These are phyloP conservation scores for Amanita phalloides DNA, from an alignment of 768 basidiomycete species.

Conservation along the genomic window DNA sequence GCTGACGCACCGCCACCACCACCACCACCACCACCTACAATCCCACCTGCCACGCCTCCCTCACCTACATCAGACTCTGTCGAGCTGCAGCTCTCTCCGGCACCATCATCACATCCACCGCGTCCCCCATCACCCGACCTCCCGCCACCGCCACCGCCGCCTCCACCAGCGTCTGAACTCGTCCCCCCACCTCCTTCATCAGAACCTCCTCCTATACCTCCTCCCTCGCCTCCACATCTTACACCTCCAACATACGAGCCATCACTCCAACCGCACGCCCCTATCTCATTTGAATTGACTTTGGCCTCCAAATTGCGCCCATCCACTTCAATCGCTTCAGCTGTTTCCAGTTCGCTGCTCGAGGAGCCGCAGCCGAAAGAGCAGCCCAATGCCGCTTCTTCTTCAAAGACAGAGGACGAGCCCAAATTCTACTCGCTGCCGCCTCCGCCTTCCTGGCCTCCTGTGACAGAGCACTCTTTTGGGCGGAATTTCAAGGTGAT, in stretches of 20 bases:
- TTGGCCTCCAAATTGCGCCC: not conserved
- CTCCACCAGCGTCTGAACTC: conserved; percentile 25
- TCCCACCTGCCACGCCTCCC: conserved; percentile 12
- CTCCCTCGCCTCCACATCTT: conserved; percentile 17
- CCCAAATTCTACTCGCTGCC: conserved; percentile 19
- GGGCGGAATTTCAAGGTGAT: conserved; percentile 45
- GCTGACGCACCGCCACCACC: conserved; percentile 13
- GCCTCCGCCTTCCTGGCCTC: conserved; percentile 45
- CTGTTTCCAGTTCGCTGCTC: conserved; percentile 14
- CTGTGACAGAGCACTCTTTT: conserved; percentile 35
- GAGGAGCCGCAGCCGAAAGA: conserved; percentile 14
- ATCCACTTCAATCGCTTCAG: conserved; percentile 3
- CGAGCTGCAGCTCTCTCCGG: conserved; percentile 19
- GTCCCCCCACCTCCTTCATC: conserved; percentile 18
- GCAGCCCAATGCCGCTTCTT: not conserved
- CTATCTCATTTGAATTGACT: conserved; percentile 5
- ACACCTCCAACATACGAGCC: conserved; percentile 19
- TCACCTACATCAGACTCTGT: conserved; percentile 17
- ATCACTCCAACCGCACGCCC: conserved; percentile 20
- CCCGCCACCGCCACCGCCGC: conserved; percentile 17
- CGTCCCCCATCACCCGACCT: conserved; percentile 14
- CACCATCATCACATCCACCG: conserved; percentile 24
- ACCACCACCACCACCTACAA: conserved; percentile 2
- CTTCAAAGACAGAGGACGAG: conserved; percentile 8
- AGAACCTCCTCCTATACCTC: conserved; percentile 11